Evolutionary conservation across 2,329 filamentous ascomycete species (phyloP).

Genomic region (Parafenestella ontariensis): DNA sequence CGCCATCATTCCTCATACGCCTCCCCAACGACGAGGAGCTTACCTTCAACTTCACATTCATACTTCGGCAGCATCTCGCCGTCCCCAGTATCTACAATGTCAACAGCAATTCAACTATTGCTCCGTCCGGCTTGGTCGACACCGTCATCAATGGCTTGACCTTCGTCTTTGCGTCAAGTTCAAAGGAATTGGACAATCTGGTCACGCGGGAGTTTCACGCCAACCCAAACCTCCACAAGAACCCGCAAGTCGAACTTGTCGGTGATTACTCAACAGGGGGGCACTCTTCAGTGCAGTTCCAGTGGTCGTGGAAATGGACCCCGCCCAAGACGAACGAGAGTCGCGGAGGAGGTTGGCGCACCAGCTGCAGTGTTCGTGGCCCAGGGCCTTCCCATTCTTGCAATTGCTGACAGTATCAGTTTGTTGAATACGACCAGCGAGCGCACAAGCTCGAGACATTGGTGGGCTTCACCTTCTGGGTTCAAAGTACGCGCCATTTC

Average conservation of each 20-base stretch:
- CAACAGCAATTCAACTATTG: conserved; percentile 58
- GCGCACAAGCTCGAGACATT: conserved; percentile 88
- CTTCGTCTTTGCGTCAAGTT: conserved; percentile 86
- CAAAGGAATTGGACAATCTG: conserved; percentile 88
- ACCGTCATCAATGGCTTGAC: conserved; percentile 88
- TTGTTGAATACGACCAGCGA: conserved; percentile 95
- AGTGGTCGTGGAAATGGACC: conserved; percentile 97
- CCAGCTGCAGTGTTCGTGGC: conserved; percentile 80
- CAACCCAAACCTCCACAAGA: conserved; percentile 96
- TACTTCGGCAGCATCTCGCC: conserved; percentile 66
- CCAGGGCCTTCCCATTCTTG: neutral
- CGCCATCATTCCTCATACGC: conserved; percentile 82
- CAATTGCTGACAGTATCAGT: conserved; percentile 55
- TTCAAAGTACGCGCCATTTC: conserved; percentile 70
- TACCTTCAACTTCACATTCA: conserved; percentile 89
- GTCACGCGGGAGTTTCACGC: conserved; percentile 96
- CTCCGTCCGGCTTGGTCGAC: conserved; percentile 58
- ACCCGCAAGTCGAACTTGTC: conserved; percentile 93
- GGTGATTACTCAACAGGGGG: conserved; percentile 88
- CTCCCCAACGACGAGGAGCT: conserved; percentile 91
- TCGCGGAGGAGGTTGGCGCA: conserved; percentile 90
- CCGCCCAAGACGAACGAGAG: conserved; percentile 84
- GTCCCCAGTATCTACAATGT: conserved; percentile 47
- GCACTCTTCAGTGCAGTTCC: conserved; percentile 83
- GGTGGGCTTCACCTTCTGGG: conserved; percentile 94